Evolutionary conservation across 2,329 filamentous ascomycete genomes (phyloP).

Genomic region (Colletotrichum sp.): DNA sequence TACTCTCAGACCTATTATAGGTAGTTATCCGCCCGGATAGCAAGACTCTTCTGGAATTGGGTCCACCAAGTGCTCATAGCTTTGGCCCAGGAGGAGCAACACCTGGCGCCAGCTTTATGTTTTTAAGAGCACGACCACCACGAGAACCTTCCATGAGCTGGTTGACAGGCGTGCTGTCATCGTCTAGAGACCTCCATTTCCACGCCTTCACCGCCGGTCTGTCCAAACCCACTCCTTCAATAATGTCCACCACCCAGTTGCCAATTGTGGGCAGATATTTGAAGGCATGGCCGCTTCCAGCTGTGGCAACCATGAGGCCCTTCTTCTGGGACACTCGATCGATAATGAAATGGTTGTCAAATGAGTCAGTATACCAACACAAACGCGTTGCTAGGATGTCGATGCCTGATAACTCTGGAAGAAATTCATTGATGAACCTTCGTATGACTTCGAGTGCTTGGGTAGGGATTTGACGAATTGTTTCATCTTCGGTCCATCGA

Average conservation of each 20-base stretch:
- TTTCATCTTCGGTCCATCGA: conserved; percentile 33
- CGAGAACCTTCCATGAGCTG: neutral
- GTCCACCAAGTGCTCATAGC: neutral
- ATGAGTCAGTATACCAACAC: conserved; percentile 63
- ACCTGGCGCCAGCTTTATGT: neutral
- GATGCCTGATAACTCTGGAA: conserved; percentile 47
- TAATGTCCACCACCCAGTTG: conserved; percentile 54
- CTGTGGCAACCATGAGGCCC: conserved; percentile 62
- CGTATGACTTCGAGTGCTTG: conserved; percentile 32
- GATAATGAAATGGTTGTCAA: conserved; percentile 59
- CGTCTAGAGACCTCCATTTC: conserved; percentile 18
- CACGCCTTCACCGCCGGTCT: conserved; percentile 25
- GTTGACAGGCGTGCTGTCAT: neutral
- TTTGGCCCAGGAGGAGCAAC: neutral
- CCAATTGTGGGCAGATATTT: conserved; percentile 66
- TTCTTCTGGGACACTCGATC: conserved; percentile 32
- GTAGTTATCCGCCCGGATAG: too few species aligned
- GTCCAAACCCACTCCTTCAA: conserved; percentile 41
- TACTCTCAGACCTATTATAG: too few species aligned
- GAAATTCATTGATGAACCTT: conserved; percentile 40
- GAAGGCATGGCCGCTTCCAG: conserved; percentile 66
- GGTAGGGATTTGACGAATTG: conserved; percentile 28
- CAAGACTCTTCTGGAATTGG: neutral
- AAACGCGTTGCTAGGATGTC: conserved; percentile 43
- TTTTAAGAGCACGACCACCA: neutral